Evolutionary conservation across 2,329 filamentous ascomycete genomes (phyloP).

Genomic region (Xylariales sp.): DNA sequence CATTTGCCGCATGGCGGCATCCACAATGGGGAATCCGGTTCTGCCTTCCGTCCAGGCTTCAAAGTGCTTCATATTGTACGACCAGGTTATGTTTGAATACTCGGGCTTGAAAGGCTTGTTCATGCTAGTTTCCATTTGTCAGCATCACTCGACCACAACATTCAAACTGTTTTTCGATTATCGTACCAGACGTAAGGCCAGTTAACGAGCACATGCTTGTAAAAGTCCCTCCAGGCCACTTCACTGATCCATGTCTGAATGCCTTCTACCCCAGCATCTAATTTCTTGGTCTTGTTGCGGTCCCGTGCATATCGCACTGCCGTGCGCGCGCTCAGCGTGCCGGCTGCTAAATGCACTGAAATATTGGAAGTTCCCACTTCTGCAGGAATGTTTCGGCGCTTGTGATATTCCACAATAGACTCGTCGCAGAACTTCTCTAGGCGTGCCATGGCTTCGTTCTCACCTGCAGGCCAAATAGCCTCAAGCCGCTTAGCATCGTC

Average conservation of each 20-base stretch:
- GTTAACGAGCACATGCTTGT: constrained; percentile 76
- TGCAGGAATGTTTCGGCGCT: constrained; percentile 62
- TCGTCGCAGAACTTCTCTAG: constrained; percentile 65
- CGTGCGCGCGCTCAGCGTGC: constrained; percentile 63
- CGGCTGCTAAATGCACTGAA: constrained; percentile 66
- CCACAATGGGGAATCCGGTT: constrained; percentile 80
- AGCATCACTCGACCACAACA: no score
- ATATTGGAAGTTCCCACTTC: constrained; percentile 61
- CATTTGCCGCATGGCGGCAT: constrained; percentile 81
- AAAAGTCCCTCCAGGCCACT: constrained; percentile 84
- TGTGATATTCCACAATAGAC: constrained; percentile 57
- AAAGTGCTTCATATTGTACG: constrained; percentile 67
- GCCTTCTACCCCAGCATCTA: constrained; percentile 63
- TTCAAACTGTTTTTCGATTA: no score
- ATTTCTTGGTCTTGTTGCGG: constrained; percentile 44
- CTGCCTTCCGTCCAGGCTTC: constrained; percentile 67
- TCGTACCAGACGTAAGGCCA: constrained; percentile 78
- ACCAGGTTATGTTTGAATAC: constrained; percentile 79
- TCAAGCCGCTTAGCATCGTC: constrained; percentile 56
- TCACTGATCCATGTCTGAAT: constrained; percentile 75
- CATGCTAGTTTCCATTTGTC: no score
- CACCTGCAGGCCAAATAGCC: constrained; percentile 69
- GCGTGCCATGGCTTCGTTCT: constrained; percentile 63
- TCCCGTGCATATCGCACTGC: constrained; percentile 59
- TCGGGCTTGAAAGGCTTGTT: constrained; percentile 71